Conservation (phyloP, 2,329 filamentous ascomycete species). For the Colletotrichum caudatum region DNA sequence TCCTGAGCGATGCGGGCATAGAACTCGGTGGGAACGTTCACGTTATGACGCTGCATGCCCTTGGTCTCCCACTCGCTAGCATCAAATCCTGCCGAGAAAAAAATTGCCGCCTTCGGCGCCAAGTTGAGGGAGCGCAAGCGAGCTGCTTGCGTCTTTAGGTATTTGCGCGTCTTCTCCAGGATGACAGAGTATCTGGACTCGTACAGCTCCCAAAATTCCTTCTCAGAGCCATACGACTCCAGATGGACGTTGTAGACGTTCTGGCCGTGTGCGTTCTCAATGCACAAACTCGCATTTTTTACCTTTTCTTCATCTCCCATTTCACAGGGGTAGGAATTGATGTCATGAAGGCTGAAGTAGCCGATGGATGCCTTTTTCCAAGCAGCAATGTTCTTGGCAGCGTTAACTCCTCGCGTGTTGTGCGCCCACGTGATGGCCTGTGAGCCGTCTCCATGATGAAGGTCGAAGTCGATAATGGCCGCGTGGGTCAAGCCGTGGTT, state of each 20-base stretch:
- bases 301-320: conserved; percentile 93
- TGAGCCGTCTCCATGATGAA: conserved; percentile 95
- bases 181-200: conserved; percentile 81
- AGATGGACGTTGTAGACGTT: conserved; percentile 97
- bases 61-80: conserved; percentile 93
- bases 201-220: conserved; percentile 92
- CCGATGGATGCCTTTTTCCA: conserved; percentile 91
- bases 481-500: conserved; percentile 91
- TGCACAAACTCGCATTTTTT: conserved; percentile 91
- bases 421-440: conserved; percentile 94
- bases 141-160: conserved; percentile 79
- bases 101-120: conserved; percentile 85
- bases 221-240: conserved; percentile 83
- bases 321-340: conserved; percentile 98
- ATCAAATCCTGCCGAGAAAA: conserved; percentile 96
- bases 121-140: conserved; percentile 70
- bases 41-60: conserved; percentile 95
- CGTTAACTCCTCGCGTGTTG: conserved; percentile 75
- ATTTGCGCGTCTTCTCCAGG: conserved; percentile 83
- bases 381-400: conserved; percentile 76
- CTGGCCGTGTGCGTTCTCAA: conserved; percentile 94
- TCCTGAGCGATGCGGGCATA: conserved; percentile 93
- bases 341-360: conserved; percentile 97
- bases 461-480: conserved; percentile 91
- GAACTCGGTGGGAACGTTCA: conserved; percentile 96